A percentile compares a stretch with the other conserved stretches of the same genome.
These are phyloP conservation scores for Brachypodium distachyon DNA, from an alignment of 202 grass and related monocot species.

Conservation along the genomic window DNA sequence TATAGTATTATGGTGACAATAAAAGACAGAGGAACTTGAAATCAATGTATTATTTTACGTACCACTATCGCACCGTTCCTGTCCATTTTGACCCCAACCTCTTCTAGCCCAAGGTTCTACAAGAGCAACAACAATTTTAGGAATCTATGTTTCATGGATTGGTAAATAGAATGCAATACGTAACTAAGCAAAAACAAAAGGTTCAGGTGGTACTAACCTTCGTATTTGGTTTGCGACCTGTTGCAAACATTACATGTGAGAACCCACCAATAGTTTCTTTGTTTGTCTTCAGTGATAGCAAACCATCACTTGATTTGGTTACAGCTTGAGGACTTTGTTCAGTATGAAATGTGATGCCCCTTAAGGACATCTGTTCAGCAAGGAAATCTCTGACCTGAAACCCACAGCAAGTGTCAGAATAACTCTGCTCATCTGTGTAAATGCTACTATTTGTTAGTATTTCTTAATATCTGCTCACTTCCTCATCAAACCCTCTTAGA, in stretches of 20 bases:
- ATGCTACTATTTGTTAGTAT: neutral
- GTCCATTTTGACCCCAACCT: constrained; percentile 66
- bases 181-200: neutral
- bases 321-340: constrained; percentile 68
- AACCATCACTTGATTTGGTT: constrained; percentile 59
- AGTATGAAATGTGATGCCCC: constrained; percentile 73
- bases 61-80: constrained; percentile 73
- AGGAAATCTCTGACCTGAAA: constrained; percentile 85
- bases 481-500: constrained; percentile 82
- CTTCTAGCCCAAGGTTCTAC: constrained; percentile 83
- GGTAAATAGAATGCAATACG: neutral
- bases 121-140: constrained; percentile 9
- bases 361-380: constrained; percentile 82
- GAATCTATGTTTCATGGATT: neutral
- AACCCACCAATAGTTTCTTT: constrained; percentile 77
- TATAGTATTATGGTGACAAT: neutral
- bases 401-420: neutral
- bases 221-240: constrained; percentile 83
- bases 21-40: neutral
- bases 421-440: neutral
- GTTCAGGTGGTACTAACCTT: constrained; percentile 42
- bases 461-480: constrained; percentile 29
- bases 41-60: constrained; percentile 13
- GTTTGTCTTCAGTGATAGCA: constrained; percentile 79
- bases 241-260: constrained; percentile 97